A percentile compares a stretch with the other conserved stretches of the same genome.
Conservation (phyloP, 2,329 filamentous ascomycete genomes). For the Fusarium irregulare region DNA sequence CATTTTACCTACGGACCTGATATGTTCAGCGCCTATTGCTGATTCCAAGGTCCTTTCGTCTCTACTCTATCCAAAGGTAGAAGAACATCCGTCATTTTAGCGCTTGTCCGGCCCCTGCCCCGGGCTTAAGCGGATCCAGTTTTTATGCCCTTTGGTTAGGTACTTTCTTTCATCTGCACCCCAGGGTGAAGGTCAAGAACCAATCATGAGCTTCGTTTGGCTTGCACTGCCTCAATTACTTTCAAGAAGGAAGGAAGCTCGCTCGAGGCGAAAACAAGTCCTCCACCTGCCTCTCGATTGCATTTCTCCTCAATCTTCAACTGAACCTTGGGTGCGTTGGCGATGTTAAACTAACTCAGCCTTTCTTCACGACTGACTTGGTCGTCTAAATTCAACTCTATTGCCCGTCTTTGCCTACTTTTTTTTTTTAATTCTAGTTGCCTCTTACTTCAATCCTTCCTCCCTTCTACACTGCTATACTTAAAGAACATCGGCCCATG, state of each 20-base stretch:
- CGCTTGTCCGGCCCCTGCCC: slow-evolving; percentile 28
- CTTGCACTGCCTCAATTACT: slow-evolving; percentile 41
- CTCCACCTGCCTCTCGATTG: slow-evolving; percentile 3
- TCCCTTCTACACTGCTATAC: slow-evolving; percentile 2
- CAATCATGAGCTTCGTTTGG: slow-evolving; percentile 23
- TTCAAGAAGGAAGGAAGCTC: slow-evolving; percentile 15
- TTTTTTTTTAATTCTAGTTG: slow-evolving; percentile 11
- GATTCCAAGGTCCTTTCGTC: not conserved
- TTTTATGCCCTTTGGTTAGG: slow-evolving; percentile 2
- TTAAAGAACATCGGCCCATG: slow-evolving; percentile 33
- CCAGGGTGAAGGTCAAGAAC: slow-evolving; percentile 5
- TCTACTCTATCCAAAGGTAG: slow-evolving; percentile 13
- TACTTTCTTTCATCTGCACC: slow-evolving; percentile 6
- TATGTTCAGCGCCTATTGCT: not conserved
- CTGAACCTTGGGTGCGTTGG: slow-evolving; percentile 13
- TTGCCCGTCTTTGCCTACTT: slow-evolving; percentile 13
- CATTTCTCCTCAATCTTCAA: slow-evolving; percentile 29
- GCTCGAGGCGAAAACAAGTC: slow-evolving; percentile 21
- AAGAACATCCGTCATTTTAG: slow-evolving; percentile 23
- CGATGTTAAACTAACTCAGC: slow-evolving; percentile 14
- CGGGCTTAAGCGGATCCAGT: slow-evolving; percentile 6
- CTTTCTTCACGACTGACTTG: slow-evolving; percentile 2
- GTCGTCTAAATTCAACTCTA: slow-evolving; percentile 5
- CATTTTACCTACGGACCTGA: not conserved
- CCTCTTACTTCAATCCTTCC: slow-evolving; percentile 2